phyloP scores from a whole-genome alignment of 2,329 filamentous ascomycete genomes.

The Pseudocercospora fuligena region DNA sequence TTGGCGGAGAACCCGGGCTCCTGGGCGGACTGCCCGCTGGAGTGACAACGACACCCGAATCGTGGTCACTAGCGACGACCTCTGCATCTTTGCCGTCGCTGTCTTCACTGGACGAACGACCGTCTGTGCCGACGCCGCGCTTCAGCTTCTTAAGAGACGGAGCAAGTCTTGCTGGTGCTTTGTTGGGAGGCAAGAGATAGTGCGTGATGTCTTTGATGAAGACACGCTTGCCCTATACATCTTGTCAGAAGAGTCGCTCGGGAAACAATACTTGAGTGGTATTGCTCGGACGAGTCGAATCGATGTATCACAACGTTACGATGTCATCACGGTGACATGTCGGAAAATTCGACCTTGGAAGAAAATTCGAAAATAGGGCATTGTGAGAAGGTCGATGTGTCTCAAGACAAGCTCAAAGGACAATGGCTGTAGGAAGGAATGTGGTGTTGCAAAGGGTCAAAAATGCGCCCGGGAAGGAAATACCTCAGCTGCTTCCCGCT shows the following conservation, averaged over 20 bases:
- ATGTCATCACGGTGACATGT: conserved; percentile 11
- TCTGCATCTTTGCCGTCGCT: conserved; percentile 29
- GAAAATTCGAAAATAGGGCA: not conserved
- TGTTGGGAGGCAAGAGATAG: conserved; percentile 80
- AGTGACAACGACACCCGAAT: conserved; percentile 41
- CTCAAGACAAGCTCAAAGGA: not conserved
- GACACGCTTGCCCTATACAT: conserved; percentile 76
- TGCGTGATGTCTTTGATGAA: conserved; percentile 99
- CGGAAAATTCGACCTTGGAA: not conserved
- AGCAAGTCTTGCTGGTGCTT: conserved; percentile 70
- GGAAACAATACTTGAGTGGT: not conserved
- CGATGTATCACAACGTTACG: not conserved
- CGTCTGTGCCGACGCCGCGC: conserved; percentile 63
- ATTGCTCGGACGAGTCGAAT: not conserved
- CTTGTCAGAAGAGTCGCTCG: conserved; percentile 22
- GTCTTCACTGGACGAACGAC: conserved; percentile 38
- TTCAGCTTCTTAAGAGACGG: conserved; percentile 70
- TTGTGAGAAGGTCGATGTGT: not conserved
- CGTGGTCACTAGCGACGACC: conserved; percentile 27
- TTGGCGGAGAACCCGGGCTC: conserved; percentile 27
- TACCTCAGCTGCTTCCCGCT: conserved; percentile 75
- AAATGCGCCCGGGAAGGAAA: conserved; percentile 21
- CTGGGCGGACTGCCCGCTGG: conserved; percentile 33
- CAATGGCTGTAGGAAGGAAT: not conserved
- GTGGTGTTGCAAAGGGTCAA: not conserved